Conservation (phyloP, 805 yeast genomes). For the Candida maesae region DNA sequence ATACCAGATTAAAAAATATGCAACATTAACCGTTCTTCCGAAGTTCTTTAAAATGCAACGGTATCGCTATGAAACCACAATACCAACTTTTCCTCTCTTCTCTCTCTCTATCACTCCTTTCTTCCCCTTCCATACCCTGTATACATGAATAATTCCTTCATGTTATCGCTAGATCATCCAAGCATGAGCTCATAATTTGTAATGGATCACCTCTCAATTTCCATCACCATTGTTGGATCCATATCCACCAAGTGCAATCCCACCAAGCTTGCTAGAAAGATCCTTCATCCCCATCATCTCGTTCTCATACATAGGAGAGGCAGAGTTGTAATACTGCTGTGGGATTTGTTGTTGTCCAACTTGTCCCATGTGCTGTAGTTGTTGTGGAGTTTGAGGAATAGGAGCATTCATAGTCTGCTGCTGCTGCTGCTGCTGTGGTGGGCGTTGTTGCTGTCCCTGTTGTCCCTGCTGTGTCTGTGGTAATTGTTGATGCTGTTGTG, state of each 20-base stretch:
- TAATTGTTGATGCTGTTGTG: no score
- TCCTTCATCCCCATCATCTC: slow-evolving; percentile 15
- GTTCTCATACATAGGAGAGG: neutral
- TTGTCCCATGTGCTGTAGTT: neutral
- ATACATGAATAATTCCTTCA: no score
- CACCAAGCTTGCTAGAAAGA: slow-evolving; percentile 19
- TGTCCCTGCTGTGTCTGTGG: slow-evolving; percentile 9
- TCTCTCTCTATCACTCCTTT: no score
- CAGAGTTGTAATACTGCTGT: slow-evolving; percentile 9
- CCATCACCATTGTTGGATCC: slow-evolving; percentile 1
- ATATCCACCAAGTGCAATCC: slow-evolving; percentile 18
- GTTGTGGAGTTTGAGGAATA: slow-evolving; percentile 2
- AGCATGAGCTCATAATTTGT: no score
- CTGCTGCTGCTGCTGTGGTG: slow-evolving; percentile 8
- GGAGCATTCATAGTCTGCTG: neutral
- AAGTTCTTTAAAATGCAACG: no score
- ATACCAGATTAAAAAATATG: no score
- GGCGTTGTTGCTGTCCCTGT: slow-evolving; percentile 8
- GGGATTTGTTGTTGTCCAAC: neutral
- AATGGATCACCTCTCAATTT: no score
- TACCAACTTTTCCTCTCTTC: no score
- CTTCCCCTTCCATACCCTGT: no score
- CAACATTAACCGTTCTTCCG: no score
- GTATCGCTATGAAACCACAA: no score
- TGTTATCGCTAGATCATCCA: no score